Evolutionary conservation across 345 rosid species (phyloP), one percentile per base, ranked within the genome.

Genomic region (Bruguiera sexangula): DNA sequence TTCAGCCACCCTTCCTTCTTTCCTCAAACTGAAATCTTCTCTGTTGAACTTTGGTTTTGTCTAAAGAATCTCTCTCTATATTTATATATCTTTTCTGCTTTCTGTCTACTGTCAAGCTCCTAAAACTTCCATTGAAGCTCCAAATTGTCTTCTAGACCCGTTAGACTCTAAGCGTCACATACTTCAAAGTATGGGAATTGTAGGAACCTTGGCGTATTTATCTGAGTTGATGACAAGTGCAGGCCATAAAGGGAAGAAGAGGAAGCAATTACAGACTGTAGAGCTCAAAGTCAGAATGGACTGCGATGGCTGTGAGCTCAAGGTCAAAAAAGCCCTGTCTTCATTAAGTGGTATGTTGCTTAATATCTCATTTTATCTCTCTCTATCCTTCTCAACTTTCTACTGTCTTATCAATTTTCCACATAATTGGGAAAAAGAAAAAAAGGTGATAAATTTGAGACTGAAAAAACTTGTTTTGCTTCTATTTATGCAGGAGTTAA

Each of bases 221-320:
- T 95, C 96, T 70, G 89, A 90, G 73, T 71, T 95, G 78, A 73
- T 92, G 82, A 79, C 85, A 74, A 83, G 89, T 60, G 57, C 74
- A 62, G 78, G 84, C 63, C 83, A 86, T 72, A 83, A 86, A 26
- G 75, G 81, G 84, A 88, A 85, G 75, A 85, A 78, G 30, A 82
- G 62, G 87, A 87, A 86, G 79, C 96, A 84, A 53, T 68, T 83
- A 57, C 99, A 90, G 72, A 90, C 92, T 1, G 94, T 92, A 22
- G 99, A 95, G 75, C 88, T 95, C 27, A 95, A 95, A 84, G 89
- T 95, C 62, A 87, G 90, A 71, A 95, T 95, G 96, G 99, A 95
- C 70, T 95, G 99, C 81, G 99, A 92, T 87, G 99, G 99, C 61
- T 95, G 99, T 74, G 99, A 86, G 75, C 98, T 90, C 62, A 95